phyloP scores from a whole-genome alignment of 495 filamentous ascomycete species.

The Penicillium longicatenatum region DNA sequence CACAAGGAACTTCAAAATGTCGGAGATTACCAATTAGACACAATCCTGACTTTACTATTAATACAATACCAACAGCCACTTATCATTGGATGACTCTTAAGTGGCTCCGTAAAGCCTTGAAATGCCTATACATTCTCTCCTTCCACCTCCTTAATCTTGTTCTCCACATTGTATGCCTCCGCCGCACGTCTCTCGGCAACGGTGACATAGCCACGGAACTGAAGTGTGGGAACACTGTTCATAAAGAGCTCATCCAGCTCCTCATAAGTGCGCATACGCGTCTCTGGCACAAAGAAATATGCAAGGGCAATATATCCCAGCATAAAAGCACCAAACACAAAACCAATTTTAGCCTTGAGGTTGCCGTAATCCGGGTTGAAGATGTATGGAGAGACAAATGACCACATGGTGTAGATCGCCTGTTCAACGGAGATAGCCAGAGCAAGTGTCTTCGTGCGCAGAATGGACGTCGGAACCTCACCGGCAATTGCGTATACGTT shows the following conservation, averaged over 20 bases:
- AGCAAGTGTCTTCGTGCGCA: conserved; percentile 5
- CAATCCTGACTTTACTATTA: too few relatives aligned
- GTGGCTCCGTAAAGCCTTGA: neutral
- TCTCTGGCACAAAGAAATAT: conserved; percentile 5
- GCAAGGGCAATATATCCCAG: neutral
- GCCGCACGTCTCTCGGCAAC: conserved; percentile 5
- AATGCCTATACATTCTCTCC: neutral
- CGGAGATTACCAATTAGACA: too few relatives aligned
- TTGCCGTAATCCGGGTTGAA: conserved; percentile 8
- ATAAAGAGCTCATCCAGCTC: conserved; percentile 11
- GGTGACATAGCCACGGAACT: conserved; percentile 2
- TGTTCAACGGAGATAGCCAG: neutral
- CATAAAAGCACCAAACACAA: conserved; percentile 9
- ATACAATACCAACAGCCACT: too few relatives aligned
- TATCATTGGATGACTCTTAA: too few relatives aligned
- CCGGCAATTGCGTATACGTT: conserved; percentile 11
- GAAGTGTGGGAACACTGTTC: neutral
- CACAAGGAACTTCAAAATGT: too few relatives aligned
- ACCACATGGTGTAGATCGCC: conserved; percentile 12
- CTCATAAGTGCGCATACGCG: conserved; percentile 5
- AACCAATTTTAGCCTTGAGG: conserved; percentile 11
- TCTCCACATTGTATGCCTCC: neutral
- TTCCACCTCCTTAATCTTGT: neutral
- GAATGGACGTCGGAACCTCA: conserved; percentile 5
- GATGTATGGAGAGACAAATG: conserved; percentile 7